Evolutionary conservation across 176 grass and related monocot genomes (phyloP).

Genomic region (Musa itinerans): DNA sequence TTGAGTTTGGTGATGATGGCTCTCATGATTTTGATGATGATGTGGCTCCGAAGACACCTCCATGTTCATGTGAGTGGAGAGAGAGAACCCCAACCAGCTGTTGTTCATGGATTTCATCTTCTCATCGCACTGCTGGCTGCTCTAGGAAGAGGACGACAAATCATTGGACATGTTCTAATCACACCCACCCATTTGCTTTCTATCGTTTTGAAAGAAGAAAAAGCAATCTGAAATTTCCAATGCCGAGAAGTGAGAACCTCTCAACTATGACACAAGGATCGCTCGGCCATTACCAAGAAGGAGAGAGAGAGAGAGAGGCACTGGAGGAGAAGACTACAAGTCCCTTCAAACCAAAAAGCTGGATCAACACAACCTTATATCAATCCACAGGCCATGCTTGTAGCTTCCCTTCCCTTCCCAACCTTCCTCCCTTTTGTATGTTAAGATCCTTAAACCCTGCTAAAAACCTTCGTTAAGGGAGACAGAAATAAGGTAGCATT

Average conservation of each 20-base stretch:
- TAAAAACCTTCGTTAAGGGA: conserved; percentile 16
- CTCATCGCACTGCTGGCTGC: background rate
- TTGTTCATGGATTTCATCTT: conserved; percentile 49
- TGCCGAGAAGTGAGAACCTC: background rate
- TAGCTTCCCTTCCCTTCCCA: conserved; percentile 14
- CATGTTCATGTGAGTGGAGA: conserved; percentile 56
- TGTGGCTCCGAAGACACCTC: conserved; percentile 33
- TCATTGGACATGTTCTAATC: background rate
- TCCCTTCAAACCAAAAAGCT: conserved; percentile 30
- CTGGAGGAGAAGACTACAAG: background rate
- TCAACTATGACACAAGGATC: background rate
- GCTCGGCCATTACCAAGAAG: background rate
- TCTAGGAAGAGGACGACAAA: background rate
- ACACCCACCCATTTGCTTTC: background rate
- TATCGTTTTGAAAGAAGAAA: background rate
- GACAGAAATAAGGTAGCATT: background rate
- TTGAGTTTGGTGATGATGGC: conserved; percentile 22
- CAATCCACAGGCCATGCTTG: conserved; percentile 25
- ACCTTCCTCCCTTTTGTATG: conserved; percentile 11
- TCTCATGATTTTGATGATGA: conserved; percentile 21
- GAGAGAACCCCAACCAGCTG: conserved; percentile 87
- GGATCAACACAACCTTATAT: conserved; percentile 1
- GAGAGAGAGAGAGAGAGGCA: background rate
- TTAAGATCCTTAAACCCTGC: conserved; percentile 25
- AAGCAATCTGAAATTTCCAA: background rate